Base-by-base conservation (phyloP, 179 eudicot genomes). In the Spinacia oleracea region DNA sequence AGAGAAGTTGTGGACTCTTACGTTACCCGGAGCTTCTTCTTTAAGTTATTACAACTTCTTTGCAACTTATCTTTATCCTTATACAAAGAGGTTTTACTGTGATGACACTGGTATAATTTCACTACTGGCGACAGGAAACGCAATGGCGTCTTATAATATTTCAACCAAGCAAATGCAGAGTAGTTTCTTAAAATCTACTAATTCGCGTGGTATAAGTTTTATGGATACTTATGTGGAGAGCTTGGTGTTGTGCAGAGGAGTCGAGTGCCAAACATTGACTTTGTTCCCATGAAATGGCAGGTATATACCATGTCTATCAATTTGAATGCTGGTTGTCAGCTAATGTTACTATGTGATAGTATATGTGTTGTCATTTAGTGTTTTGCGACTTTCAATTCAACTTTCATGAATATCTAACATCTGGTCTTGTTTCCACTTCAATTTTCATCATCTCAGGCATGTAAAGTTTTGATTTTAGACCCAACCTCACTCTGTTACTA, bases 191-290 rank as follows among this genome's bases (percentile, higher is more conserved):
- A 72, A 50, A 46, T 9, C 40, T 34, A 35, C 38, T 72, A n/a
- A n/a, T n/a, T 29, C 31, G 51, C 51, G 16, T 48, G 51, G 51
- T 7, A 23, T 63, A 15, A 3, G 38, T 8, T 48, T 1, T 15
- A 20, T 38, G 46, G 71, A 72, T 29, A 46, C n/a, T 46, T 45
- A 45, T 50, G 59, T 29, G 55, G 75, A 72, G 68, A 75, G 78
- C 58, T 62, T 75, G 70, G 56, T 75, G n/a, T n/a, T n/a, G n/a
- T n/a, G n/a, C n/a, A n/a, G n/a, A n/a, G n/a, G n/a, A n/a, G n/a
- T n/a, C n/a, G n/a, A n/a, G n/a, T n/a, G n/a, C n/a, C n/a, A n/a
- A n/a, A n/a, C n/a, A n/a, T n/a, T n/a, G n/a, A n/a, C n/a, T 14
- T 63, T 20, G 31, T 31, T 63, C 67, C 38, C 6, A 5, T 14